phyloP scores from a whole-genome alignment of 305 asterid species.

The Plantago coronopus region DNA sequence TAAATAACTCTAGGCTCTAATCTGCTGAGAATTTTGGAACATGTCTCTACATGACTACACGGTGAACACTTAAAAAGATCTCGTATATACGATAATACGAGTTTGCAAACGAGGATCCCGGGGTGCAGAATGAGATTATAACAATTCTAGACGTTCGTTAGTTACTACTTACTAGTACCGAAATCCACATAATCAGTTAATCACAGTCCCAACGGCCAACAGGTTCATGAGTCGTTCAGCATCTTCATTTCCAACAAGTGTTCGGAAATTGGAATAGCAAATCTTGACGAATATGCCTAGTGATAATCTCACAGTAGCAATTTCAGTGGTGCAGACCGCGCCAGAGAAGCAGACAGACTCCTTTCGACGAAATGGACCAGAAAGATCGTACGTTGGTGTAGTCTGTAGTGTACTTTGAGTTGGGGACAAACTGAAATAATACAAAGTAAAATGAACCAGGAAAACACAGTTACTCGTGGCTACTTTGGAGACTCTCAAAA shows the following conservation, averaged over 20 bases:
- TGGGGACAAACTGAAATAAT: not conserved
- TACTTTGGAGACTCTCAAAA: slow-evolving; percentile 14
- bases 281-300: not conserved
- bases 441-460: not conserved
- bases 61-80: too few relatives aligned
- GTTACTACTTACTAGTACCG: too few relatives aligned
- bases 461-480: slow-evolving; percentile 20
- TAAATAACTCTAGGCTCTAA: too few relatives aligned
- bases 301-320: too few relatives aligned
- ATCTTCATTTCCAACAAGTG: not conserved
- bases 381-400: not conserved
- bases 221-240: too few relatives aligned
- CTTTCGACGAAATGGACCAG: not conserved
- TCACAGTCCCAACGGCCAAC: too few relatives aligned
- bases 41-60: too few relatives aligned
- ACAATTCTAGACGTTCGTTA: too few relatives aligned
- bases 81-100: too few relatives aligned
- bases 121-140: too few relatives aligned
- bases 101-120: too few relatives aligned
- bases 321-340: not conserved
- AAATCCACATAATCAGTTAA: too few relatives aligned
- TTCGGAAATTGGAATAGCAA: not conserved
- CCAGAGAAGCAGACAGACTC: not conserved
- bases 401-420: not conserved
- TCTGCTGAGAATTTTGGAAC: not conserved